phyloP scores from a whole-genome alignment of 164 flowering plant genomes.

The Stephania cephalantha region DNA sequence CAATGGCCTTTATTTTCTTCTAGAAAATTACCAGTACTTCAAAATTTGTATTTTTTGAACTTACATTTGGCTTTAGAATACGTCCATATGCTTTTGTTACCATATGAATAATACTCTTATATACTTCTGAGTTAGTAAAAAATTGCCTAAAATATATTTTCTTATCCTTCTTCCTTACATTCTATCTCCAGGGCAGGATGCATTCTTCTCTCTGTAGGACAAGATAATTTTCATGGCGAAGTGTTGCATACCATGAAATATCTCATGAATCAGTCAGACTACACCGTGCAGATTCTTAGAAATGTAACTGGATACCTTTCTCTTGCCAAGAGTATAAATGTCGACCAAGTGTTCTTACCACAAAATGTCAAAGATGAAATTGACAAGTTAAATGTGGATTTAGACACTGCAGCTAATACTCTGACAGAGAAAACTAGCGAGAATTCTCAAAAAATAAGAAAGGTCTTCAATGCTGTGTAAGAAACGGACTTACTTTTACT shows the following conservation, averaged over 20 bases:
- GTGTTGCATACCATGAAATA: slow-evolving; percentile 55
- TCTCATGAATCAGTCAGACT: slow-evolving; percentile 89
- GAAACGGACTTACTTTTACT: slow-evolving; percentile 7
- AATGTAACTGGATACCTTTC: slow-evolving; percentile 75
- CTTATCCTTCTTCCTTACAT: not conserved
- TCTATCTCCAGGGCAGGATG: slow-evolving; percentile 65
- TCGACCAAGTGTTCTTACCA: slow-evolving; percentile 74
- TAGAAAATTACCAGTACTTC: not conserved
- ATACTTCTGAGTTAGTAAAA: not conserved
- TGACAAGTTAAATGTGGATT: slow-evolving; percentile 62
- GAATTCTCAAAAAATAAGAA: slow-evolving; percentile 56
- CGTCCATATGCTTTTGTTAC: not conserved
- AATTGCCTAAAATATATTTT: not conserved
- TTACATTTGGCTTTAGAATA: too few relatives aligned
- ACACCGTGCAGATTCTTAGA: slow-evolving; percentile 68
- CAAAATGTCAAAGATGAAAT: slow-evolving; percentile 58
- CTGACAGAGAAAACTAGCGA: slow-evolving; percentile 55
- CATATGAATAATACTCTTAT: not conserved
- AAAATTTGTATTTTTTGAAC: not conserved
- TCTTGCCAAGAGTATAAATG: slow-evolving; percentile 68
- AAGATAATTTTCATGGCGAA: slow-evolving; percentile 67
- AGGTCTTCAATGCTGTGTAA: slow-evolving; percentile 70
- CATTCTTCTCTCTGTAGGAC: slow-evolving; percentile 84
- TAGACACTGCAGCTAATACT: slow-evolving; percentile 60
- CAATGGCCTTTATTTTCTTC: not conserved